Evolutionary conservation across 208 protist species (phyloP).

Genomic region (Jaenimonas drosophilae): DNA sequence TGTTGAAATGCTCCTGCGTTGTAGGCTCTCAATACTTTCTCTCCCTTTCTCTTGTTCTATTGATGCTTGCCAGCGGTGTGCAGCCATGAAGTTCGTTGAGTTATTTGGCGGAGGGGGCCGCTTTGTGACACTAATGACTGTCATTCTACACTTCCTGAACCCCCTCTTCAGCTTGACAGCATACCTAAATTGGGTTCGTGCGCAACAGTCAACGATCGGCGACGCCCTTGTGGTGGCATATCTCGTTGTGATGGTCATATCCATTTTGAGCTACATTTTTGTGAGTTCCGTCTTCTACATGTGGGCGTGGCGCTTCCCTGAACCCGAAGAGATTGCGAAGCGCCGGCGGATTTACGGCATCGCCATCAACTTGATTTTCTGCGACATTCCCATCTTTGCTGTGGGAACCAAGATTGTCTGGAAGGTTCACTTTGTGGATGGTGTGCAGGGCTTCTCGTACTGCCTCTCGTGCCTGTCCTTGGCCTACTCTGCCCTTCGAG

Average conservation of each 20-base stretch:
- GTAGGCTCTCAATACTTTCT: too few species aligned
- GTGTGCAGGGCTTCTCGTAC: slow-evolving; percentile 61
- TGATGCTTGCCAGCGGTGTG: too few species aligned
- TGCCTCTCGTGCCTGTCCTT: slow-evolving; percentile 63
- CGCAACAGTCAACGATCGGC: slow-evolving; percentile 14
- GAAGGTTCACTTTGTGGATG: slow-evolving; percentile 34
- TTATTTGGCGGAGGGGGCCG: slow-evolving; percentile 44
- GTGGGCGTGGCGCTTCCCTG: slow-evolving; percentile 85
- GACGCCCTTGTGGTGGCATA: slow-evolving; percentile 25
- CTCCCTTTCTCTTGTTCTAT: too few species aligned
- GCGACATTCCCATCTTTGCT: slow-evolving; percentile 74
- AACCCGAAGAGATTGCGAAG: slow-evolving; percentile 81
- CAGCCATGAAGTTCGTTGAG: slow-evolving; percentile 33
- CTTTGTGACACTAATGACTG: slow-evolving; percentile 56
- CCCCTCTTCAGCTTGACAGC: slow-evolving; percentile 58
- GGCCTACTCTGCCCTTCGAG: slow-evolving; percentile 57
- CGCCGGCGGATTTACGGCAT: slow-evolving; percentile 74
- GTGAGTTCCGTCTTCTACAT: slow-evolving; percentile 79
- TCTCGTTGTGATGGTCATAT: slow-evolving; percentile 56
- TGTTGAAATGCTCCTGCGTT: too few species aligned
- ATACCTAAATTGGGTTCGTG: slow-evolving; percentile 53
- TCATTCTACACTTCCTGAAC: slow-evolving; percentile 76
- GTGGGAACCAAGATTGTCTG: slow-evolving; percentile 72
- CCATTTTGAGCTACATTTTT: slow-evolving; percentile 55
- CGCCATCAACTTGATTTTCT: slow-evolving; percentile 60